Base-by-base conservation (phyloP, 345 rosid genomes). In the Aquilaria yunnanensis region DNA sequence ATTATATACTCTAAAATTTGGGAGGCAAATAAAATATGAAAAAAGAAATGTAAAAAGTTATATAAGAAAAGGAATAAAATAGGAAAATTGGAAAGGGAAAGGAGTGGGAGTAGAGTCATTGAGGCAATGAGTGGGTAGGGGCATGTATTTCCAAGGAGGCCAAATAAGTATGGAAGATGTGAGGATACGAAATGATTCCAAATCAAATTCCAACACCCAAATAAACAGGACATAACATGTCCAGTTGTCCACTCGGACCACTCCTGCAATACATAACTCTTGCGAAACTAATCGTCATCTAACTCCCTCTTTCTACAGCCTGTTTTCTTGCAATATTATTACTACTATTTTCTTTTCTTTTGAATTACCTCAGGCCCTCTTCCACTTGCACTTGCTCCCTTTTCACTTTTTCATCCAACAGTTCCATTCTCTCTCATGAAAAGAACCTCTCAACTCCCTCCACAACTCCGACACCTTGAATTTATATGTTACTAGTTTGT, bases 391-490 rank as follows among this genome's bases (percentile, higher is more conserved):
- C 70, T 71, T 60, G 55, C 60, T 52, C 47, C 47, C 66, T 50
- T 45, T 63, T 29, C 48, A 9, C 54, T 64, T 23, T 57, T 33
- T 23, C 23, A 23, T 23, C 23, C 23, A 23, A 23, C 23, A 23
- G 46, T 52, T 57, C 50, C 13, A 12, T 56, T 47, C 56, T 46
- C 49, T 4, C 48, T 14, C 16, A 9, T 54, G 84, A 81, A 81
- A 81, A 70, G 75, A 73, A 75, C 84, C 32, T 54, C 53, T 62
- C 81, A 84, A 75, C 86, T 74, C 69, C 77, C 81, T 77, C 83
- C 83, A 75, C 70, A 66, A 81, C 63, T 72, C 79, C 84, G 73
- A 62, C 82, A 74, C 52, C 66, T 23, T 23, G 23, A 23, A 23
- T 23, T 23, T 23, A 23, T 23, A 1, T 23, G 23, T 23, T 23